Evolutionary conservation across 495 filamentous ascomycete species (phyloP).

Genomic region (Penicillium cinerascens): DNA sequence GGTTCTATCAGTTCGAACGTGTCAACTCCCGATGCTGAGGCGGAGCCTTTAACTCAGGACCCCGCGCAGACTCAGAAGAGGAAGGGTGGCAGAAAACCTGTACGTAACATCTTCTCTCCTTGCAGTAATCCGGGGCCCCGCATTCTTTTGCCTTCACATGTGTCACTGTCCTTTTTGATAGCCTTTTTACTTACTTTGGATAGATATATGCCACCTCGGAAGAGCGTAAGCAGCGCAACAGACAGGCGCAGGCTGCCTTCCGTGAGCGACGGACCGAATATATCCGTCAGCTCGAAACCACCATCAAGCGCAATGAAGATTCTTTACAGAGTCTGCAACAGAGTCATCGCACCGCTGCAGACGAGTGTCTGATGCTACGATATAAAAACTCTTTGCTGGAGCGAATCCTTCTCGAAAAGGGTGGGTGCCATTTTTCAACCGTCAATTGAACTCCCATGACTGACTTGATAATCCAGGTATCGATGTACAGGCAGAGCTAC

Average conservation of each 20-base stretch:
- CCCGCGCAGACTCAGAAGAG: conserved; percentile 71
- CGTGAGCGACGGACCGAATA: conserved; percentile 96
- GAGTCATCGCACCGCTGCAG: conserved; percentile 89
- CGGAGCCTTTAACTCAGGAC: conserved; percentile 55
- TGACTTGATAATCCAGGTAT: conserved; percentile 57
- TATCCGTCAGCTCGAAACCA: conserved; percentile 97
- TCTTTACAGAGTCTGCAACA: conserved; percentile 86
- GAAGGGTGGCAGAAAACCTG: conserved; percentile 95
- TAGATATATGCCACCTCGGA: conserved; percentile 98
- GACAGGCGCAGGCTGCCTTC: conserved; percentile 96
- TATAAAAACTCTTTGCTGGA: conserved; percentile 98
- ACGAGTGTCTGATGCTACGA: conserved; percentile 96
- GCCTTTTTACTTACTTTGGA: conserved; percentile 4
- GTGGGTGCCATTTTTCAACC: conserved; percentile 36
- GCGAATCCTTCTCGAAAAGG: conserved; percentile 93
- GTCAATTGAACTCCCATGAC: not conserved
- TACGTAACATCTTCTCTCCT: conserved; percentile 48
- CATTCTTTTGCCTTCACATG: conserved; percentile 17
- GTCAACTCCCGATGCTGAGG: conserved; percentile 57
- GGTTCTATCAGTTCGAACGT: conserved; percentile 47
- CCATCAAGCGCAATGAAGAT: conserved; percentile 96
- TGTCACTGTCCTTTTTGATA: not conserved
- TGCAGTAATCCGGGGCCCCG: conserved; percentile 33
- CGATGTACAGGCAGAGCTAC: conserved; percentile 94
- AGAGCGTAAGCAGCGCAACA: conserved; percentile 95